Evolutionary conservation across 805 yeast genomes (phyloP), one percentile per base, ranked within the genome.

Genomic region (Yarrowia hollandica): DNA sequence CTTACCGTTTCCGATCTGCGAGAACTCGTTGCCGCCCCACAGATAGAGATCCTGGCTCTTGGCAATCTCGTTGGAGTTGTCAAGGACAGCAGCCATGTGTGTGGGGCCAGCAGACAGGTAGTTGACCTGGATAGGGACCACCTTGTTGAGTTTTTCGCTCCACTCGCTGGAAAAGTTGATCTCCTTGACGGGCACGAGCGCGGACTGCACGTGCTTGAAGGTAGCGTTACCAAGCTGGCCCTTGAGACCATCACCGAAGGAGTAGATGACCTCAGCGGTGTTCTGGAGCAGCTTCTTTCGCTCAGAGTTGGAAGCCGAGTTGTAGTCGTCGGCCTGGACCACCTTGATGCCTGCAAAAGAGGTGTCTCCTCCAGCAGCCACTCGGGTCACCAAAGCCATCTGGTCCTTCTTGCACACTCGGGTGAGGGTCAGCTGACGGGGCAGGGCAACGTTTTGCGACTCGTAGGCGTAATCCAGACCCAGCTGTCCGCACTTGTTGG

Each of bases 221-320:
- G 84, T 78, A 14, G 89, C 90, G 42, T 81, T 80, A 21, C 97
- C 99, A 59, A 90, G 75, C 72, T 90, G 95, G 15, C 98, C 99
- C 66, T 81, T 79, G 56, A 86, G 69, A 5, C 97, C 96, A 66
- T 84, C 83, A 18, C 99, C 99, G 75, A 90, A 85, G 2, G 89
- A 77, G 63, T 86, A 70, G 4, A 79, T 26, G 16, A 35, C 57
- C 33, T 54, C 44, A 18, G 60, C 33, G 14, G 50, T 28, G 25
- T 35, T n/a, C 19, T 35, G 26, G n/a, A 52, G 34, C 33, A 33
- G 28, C 39, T 48, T 48, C 21, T 48, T 30, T 22, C 55, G 55
- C 25, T 35, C 44, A 14, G 42, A 35, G 19, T 8, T 10, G 15
- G 42, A 35, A 3, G 35, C 33, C 16, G 44, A 57, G 19, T 73